Evolutionary conservation across 257 asterid genomes (phyloP).

Genomic region (Vinca minor): DNA sequence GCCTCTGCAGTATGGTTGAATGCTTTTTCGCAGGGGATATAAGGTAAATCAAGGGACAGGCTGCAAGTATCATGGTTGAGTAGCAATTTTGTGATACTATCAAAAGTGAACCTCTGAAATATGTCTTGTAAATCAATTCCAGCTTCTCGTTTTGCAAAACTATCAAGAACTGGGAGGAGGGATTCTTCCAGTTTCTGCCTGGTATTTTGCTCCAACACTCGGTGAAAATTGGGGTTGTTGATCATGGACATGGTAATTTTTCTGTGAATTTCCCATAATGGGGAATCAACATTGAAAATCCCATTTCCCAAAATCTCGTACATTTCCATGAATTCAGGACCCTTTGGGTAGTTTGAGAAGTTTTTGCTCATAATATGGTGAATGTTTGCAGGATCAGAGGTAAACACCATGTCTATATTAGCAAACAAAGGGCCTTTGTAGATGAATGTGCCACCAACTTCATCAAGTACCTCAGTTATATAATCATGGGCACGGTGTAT

Average conservation of each 20-base stretch:
- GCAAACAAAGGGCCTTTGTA: neutral
- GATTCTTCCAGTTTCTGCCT: conserved; percentile 6
- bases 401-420: conserved; percentile 9
- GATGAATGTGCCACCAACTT: conserved; percentile 6
- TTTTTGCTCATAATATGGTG: conserved; percentile 10
- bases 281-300: conserved; percentile 5
- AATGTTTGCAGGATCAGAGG: conserved; percentile 8
- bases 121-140: conserved; percentile 10
- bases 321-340: conserved; percentile 4
- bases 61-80: conserved; percentile 2
- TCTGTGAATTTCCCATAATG: conserved; percentile 13
- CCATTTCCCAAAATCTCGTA: conserved; percentile 14
- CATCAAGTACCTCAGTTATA: conserved; percentile 1
- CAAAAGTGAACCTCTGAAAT: conserved; percentile 13
- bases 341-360: conserved; percentile 12
- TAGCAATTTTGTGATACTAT: conserved; percentile 4
- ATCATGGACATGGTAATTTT: conserved; percentile 4
- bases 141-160: no score
- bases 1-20: conserved; percentile 6
- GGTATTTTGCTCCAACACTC: neutral
- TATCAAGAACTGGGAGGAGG: conserved; percentile 2
- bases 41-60: conserved; percentile 8
- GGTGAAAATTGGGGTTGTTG: neutral
- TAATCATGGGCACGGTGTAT: neutral
- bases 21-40: conserved; percentile 4